Conservation (phyloP, 306 rosid genomes). For the Lathyrus oleraceus region DNA sequence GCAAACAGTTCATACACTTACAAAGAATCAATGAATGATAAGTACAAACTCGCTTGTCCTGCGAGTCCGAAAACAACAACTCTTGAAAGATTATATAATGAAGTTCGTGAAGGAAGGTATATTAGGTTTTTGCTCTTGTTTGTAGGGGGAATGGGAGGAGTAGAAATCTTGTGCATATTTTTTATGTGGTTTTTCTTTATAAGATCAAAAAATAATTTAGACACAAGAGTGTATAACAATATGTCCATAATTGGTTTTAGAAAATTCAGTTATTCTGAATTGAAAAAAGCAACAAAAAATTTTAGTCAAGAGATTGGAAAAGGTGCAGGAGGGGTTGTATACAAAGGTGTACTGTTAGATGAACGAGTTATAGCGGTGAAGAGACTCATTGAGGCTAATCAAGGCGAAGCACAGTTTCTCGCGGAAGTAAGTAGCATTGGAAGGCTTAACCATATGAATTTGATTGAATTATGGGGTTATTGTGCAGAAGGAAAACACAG, state of each 20-base stretch:
- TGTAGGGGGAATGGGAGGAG: slow-evolving; percentile 51
- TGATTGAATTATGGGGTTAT: slow-evolving; percentile 66
- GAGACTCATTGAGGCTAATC: slow-evolving; percentile 41
- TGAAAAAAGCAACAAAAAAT: slow-evolving; percentile 49
- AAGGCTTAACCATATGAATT: slow-evolving; percentile 61
- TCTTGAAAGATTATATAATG: slow-evolving; percentile 28
- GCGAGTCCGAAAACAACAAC: not conserved
- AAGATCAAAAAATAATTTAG: slow-evolving; percentile 16
- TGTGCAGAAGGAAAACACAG: slow-evolving; percentile 59
- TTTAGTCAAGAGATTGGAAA: slow-evolving; percentile 61
- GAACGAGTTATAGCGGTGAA: slow-evolving; percentile 53
- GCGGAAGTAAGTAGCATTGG: slow-evolving; percentile 61
- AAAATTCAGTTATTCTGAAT: slow-evolving; percentile 51
- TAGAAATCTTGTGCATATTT: slow-evolving; percentile 47
- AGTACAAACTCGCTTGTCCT: slow-evolving; percentile 28
- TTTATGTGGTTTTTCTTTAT: slow-evolving; percentile 36
- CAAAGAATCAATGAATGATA: slow-evolving; percentile 8
- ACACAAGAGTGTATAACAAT: slow-evolving; percentile 30
- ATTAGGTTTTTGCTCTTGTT: slow-evolving; percentile 44
- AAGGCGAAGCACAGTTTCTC: slow-evolving; percentile 63
- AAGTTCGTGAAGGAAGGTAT: slow-evolving; percentile 11
- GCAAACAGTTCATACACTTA: slow-evolving; percentile 6
- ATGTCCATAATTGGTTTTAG: slow-evolving; percentile 38
- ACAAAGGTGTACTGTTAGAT: slow-evolving; percentile 50
- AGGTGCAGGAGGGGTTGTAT: slow-evolving; percentile 57